Evolutionary conservation across 352 stramenopile species (phyloP), one percentile per base, ranked within the genome.

Genomic region (Pythium angustatum): DNA sequence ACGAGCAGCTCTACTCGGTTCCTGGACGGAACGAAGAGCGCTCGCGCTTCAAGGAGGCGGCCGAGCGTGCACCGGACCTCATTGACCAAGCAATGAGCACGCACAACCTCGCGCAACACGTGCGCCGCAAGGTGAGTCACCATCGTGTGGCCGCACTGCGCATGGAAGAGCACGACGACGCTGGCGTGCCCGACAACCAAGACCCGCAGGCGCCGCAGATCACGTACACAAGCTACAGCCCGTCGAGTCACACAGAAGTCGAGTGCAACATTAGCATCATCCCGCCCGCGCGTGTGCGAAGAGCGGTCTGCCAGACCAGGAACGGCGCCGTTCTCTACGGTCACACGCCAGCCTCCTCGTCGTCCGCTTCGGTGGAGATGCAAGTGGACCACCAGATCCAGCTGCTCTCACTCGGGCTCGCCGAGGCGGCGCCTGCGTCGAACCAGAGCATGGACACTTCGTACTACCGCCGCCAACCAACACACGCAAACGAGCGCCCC

Each of bases 51-150:
- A 72, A 77, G 12, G 77, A 75, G 15, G 83, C 83, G 2, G 79
- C 83, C 47, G 57, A 75, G 28, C 68, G 63, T 14, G 75, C 80
- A 7, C 76, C 82, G 27, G 76, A 78, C 36, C 87, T 94, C 49
- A 90, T 94, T 58, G 66, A 80, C 34, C 72, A 73, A 17, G 74
- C 85, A 8, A 76, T 85, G 47, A 81, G 80, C 59, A 81, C 84
- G 5, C 84, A 92, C 54, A 74, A 76, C 22, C 67, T 95, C 43
- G 86, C 83, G 3, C 77, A 93, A 65, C 79, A 92, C 61, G 77
- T 83, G 21, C 81, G 84, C 50, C 64, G 51, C 33, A 85, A 83
- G 62, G 68, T 89, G 3, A n/a, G n/a, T n/a, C 88, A 64, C 28
- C 74, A 83, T 54, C 84, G 84, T 48, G 72, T 91, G 26, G 51